Evolutionary conservation across 768 basidiomycete species (phyloP).

Genomic region (Vararia minispora): DNA sequence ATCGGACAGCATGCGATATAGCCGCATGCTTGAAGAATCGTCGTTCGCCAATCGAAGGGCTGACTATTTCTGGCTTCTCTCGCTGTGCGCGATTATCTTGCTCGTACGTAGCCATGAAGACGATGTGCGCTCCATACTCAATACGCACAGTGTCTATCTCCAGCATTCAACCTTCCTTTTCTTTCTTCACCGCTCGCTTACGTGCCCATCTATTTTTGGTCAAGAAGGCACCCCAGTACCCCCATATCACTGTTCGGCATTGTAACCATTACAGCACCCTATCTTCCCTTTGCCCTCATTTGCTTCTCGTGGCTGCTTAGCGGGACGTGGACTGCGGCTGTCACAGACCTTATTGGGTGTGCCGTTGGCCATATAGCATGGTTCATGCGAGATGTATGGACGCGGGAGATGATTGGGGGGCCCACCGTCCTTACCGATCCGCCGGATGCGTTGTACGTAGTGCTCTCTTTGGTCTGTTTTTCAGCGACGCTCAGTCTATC

Average conservation of each 20-base stretch:
- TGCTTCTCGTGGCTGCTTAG: constrained; percentile 76
- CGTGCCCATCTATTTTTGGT: constrained; percentile 96
- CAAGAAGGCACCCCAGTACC: constrained; percentile 83
- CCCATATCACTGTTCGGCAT: constrained; percentile 96
- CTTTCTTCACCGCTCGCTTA: constrained; percentile 89
- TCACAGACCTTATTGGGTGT: constrained; percentile 74
- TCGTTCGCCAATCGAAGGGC: constrained; percentile 86
- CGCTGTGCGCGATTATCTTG: constrained; percentile 76
- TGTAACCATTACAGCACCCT: constrained; percentile 90
- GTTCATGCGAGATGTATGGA: constrained; percentile 82
- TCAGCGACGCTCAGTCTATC: background rate
- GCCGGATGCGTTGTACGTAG: constrained; percentile 59
- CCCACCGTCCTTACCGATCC: constrained; percentile 62
- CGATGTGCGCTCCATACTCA: background rate
- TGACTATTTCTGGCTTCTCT: constrained; percentile 92
- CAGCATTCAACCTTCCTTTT: constrained; percentile 85
- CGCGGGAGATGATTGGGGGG: constrained; percentile 77
- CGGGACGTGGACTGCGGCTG: constrained; percentile 76
- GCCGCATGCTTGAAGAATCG: constrained; percentile 93
- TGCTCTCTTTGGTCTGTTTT: constrained; percentile 12
- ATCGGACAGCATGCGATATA: constrained; percentile 79
- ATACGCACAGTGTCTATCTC: constrained; percentile 54
- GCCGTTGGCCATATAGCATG: constrained; percentile 80
- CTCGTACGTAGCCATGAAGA: constrained; percentile 59
- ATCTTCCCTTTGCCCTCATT: constrained; percentile 87